Conservation (phyloP, 1,284 basidiomycete genomes). For the Austroboletus novae-zelandiae region DNA sequence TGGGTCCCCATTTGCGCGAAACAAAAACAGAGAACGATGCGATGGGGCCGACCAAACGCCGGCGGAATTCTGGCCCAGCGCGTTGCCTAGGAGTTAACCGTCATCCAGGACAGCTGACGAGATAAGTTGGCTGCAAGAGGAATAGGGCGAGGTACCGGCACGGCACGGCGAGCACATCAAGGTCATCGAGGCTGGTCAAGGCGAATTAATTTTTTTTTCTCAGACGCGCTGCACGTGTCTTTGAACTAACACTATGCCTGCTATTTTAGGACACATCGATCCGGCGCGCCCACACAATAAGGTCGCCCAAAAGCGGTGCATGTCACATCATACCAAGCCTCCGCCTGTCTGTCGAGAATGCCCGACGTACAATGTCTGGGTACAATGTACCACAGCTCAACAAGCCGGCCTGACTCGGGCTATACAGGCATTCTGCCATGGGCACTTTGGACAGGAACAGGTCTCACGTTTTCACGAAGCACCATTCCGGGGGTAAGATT, state of each 20-base stretch:
- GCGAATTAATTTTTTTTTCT: not conserved
- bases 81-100: not conserved
- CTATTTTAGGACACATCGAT: slow-evolving; percentile 16
- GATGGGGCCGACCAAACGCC: not conserved
- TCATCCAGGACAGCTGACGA: not conserved
- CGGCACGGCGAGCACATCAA: not conserved
- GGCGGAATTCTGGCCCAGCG: not conserved
- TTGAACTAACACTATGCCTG: slow-evolving; percentile 20
- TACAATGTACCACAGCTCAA: too few relatives aligned
- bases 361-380: too few relatives aligned
- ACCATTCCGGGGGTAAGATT: not conserved
- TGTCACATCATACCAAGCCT: too few relatives aligned
- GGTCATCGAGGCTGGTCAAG: too few relatives aligned
- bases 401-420: too few relatives aligned
- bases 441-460: not conserved
- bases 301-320: not conserved
- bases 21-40: slow-evolving; percentile 15
- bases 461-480: slow-evolving; percentile 1
- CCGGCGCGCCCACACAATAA: not conserved
- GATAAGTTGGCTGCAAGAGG: not conserved
- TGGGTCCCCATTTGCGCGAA: slow-evolving; percentile 8
- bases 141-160: not conserved
- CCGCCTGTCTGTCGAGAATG: too few relatives aligned
- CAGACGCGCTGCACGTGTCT: not conserved
- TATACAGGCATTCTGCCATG: not conserved